These are phyloP conservation scores for Sporothrix luriei DNA, from an alignment of 2,329 filamentous ascomycete species.

Conservation along the genomic window DNA sequence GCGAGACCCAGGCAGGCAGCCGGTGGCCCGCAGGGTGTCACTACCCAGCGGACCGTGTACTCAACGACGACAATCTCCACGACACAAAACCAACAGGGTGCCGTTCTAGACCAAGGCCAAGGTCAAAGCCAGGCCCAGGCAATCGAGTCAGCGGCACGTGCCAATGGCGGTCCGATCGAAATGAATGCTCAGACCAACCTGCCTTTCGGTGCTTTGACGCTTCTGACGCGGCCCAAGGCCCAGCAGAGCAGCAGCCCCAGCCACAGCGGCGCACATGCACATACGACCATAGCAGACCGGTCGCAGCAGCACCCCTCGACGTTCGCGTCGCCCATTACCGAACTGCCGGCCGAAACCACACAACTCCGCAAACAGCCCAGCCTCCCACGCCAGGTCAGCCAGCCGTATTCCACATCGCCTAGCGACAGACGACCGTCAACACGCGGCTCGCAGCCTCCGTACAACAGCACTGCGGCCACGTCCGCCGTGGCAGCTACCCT, in stretches of 20 bases:
- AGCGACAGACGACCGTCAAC: slow-evolving; percentile 26
- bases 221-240: slow-evolving; percentile 44
- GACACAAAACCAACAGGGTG: background rate
- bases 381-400: slow-evolving; percentile 14
- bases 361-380: slow-evolving; percentile 20
- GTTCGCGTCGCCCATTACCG: slow-evolving; percentile 18
- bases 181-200: slow-evolving; percentile 46
- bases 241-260: background rate
- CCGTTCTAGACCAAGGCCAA: slow-evolving; percentile 13
- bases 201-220: slow-evolving; percentile 47
- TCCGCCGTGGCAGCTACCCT: background rate
- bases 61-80: slow-evolving; percentile 29
- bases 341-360: slow-evolving; percentile 28
- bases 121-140: slow-evolving; percentile 32
- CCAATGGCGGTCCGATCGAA: slow-evolving; percentile 42
- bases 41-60: slow-evolving; percentile 20
- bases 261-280: background rate
- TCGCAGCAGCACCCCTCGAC: slow-evolving; percentile 20
- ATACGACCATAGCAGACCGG: background rate
- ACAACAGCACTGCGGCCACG: background rate
- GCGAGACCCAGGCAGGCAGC: background rate
- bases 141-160: slow-evolving; percentile 39
- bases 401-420: slow-evolving; percentile 22
- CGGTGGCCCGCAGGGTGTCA: slow-evolving; percentile 1
- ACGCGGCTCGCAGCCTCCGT: slow-evolving; percentile 17